Conservation (phyloP, 176 grass and related monocot species). For the Coix lacrymajobi region DNA sequence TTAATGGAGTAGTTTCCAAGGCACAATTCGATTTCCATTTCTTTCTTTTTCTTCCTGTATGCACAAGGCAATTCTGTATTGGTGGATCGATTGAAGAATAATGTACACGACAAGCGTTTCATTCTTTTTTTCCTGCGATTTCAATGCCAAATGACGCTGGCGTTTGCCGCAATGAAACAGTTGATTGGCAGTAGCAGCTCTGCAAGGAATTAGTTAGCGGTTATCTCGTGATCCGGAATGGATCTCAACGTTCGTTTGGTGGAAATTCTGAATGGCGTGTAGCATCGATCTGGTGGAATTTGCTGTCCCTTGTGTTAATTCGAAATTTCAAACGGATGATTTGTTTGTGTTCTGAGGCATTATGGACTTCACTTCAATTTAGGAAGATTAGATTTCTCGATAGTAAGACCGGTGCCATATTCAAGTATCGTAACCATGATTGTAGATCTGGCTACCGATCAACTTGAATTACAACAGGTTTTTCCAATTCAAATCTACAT, state of each 20-base stretch:
- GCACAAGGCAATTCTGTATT: not conserved
- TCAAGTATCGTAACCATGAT: not conserved
- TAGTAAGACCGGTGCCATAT: not conserved
- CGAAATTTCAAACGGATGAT: not conserved
- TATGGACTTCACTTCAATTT: slow-evolving; percentile 4
- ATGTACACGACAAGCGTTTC: not conserved
- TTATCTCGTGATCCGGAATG: not conserved
- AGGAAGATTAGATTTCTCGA: not conserved
- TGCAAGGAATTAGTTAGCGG: not conserved
- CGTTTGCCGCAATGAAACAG: slow-evolving; percentile 17
- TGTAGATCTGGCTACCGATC: not conserved
- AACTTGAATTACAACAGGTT: not conserved
- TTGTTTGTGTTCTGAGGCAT: not conserved
- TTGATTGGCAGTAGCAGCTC: not conserved
- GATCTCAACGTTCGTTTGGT: not conserved
- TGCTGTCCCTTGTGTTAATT: not conserved
- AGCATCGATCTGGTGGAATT: slow-evolving; percentile 23
- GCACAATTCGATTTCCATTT: not conserved
- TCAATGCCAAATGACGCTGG: not conserved
- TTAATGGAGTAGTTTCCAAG: not conserved
- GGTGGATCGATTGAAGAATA: not conserved
- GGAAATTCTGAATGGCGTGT: not conserved
- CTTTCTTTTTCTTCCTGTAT: not conserved
- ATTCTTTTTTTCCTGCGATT: not conserved
- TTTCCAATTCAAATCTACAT: not conserved